A percentile compares a stretch with the other conserved stretches of the same genome.
Evolutionary conservation across 371 early-diverging fungal genomes (phyloP).

Genomic region (Entomophthora muscae): DNA sequence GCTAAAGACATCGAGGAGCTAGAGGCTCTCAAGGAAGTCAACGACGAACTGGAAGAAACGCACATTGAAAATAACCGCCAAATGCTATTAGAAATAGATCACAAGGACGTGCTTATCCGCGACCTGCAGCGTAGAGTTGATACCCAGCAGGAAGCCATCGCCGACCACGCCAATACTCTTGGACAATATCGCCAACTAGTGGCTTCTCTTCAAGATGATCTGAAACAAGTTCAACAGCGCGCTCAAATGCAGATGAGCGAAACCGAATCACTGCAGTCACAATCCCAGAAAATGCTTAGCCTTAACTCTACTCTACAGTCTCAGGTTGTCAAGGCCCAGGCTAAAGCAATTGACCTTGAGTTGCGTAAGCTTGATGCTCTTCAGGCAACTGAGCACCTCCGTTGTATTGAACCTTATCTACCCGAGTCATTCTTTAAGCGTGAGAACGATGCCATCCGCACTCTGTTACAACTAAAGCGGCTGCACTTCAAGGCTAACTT

Average conservation of each 20-base stretch:
- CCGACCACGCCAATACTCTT: constrained; percentile 71
- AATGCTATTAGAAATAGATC: constrained; percentile 63
- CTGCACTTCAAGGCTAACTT: constrained; percentile 62
- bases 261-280: constrained; percentile 28
- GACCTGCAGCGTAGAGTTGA: constrained; percentile 40
- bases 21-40: constrained; percentile 74
- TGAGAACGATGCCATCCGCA: constrained; percentile 60
- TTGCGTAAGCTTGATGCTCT: constrained; percentile 64
- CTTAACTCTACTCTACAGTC: constrained; percentile 62
- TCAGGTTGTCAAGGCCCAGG: constrained; percentile 65
- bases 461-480: constrained; percentile 55
- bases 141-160: constrained; percentile 53
- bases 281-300: constrained; percentile 72
- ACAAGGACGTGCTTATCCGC: constrained; percentile 43
- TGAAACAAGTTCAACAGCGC: constrained; percentile 42
- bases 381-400: constrained; percentile 62
- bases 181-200: constrained; percentile 76
- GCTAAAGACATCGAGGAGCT: constrained; percentile 60
- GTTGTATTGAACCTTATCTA: constrained; percentile 53
- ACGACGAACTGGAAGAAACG: constrained; percentile 80
- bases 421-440: constrained; percentile 66
- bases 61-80: constrained; percentile 74
- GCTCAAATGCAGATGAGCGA: constrained; percentile 32
- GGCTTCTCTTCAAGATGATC: constrained; percentile 46
- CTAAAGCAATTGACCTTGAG: constrained; percentile 77